Evolutionary conservation across 2,329 filamentous ascomycete genomes (phyloP).

Genomic region (Ceratocystiopsis sp.): DNA sequence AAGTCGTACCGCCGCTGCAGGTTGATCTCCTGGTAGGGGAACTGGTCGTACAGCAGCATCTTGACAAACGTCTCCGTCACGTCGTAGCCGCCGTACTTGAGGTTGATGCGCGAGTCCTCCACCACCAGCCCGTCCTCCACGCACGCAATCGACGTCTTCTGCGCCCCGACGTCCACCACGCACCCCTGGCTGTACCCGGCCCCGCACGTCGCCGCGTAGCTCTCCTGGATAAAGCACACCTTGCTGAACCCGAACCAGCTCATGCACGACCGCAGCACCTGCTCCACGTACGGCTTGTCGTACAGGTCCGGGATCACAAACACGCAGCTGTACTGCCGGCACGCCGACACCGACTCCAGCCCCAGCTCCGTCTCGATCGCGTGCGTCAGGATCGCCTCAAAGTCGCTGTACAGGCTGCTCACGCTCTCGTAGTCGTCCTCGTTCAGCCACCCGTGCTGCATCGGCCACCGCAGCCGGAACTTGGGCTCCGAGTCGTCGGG

Average conservation of each 20-base stretch:
- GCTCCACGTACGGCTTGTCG: conserved; percentile 81
- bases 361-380: conserved; percentile 75
- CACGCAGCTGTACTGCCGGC: conserved; percentile 87
- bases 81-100: conserved; percentile 86
- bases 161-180: conserved; percentile 88
- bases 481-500: conserved; percentile 77
- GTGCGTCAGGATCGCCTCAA: conserved; percentile 73
- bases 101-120: conserved; percentile 84
- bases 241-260: conserved; percentile 77
- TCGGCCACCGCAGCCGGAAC: conserved; percentile 87
- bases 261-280: conserved; percentile 70
- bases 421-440: conserved; percentile 73
- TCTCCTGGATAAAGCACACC: conserved; percentile 91
- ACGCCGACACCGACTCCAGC: conserved; percentile 59
- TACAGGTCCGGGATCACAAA: conserved; percentile 94
- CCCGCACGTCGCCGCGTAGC: conserved; percentile 83
- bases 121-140: conserved; percentile 92
- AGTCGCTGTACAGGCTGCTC: conserved; percentile 68
- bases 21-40: conserved; percentile 92
- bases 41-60: conserved; percentile 95
- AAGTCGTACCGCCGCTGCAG: conserved; percentile 81
- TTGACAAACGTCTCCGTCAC: conserved; percentile 90
- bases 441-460: conserved; percentile 74
- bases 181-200: conserved; percentile 89
- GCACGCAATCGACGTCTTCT: conserved; percentile 94